Evolutionary conservation across 257 asterid genomes (phyloP).

Genomic region (Hygrophila difformis): DNA sequence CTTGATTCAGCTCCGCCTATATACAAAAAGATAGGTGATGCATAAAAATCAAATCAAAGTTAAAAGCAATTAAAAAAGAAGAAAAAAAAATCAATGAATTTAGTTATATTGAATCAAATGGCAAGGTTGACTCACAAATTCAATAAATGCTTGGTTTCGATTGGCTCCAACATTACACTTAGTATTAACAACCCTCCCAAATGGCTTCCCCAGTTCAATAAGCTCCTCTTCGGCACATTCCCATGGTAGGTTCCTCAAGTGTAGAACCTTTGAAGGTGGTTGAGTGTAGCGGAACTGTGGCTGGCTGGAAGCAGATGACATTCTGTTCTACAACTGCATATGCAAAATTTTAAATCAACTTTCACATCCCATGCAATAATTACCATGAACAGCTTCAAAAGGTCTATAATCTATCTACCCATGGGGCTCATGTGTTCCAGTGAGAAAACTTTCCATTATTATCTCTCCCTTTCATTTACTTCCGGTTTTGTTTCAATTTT

Average conservation of each 20-base stretch:
- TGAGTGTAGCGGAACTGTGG: constrained; percentile 95
- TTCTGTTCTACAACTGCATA: constrained; percentile 11
- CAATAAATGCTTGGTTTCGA: constrained; percentile 95
- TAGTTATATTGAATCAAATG: background rate
- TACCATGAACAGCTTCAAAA: background rate
- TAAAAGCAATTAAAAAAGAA: no score
- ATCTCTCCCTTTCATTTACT: no score
- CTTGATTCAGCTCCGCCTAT: constrained; percentile 90
- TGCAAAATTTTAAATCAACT: background rate
- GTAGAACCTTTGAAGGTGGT: constrained; percentile 97
- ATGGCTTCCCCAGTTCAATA: constrained; percentile 87
- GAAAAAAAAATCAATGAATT: constrained; percentile 8
- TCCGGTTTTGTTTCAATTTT: no score
- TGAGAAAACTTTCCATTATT: no score
- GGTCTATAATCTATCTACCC: no score
- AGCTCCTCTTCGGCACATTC: constrained; percentile 95
- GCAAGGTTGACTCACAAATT: constrained; percentile 54
- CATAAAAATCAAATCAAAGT: constrained; percentile 1
- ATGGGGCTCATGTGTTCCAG: no score
- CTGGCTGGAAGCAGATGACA: constrained; percentile 94
- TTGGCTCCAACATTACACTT: constrained; percentile 99
- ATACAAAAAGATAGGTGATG: background rate
- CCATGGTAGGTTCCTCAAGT: constrained; percentile 95
- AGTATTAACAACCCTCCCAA: constrained; percentile 92
- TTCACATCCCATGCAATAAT: background rate